Evolutionary conservation across 352 stramenopile species (phyloP), one percentile per base, ranked within the genome.

Genomic region (Pythium phragmitis): DNA sequence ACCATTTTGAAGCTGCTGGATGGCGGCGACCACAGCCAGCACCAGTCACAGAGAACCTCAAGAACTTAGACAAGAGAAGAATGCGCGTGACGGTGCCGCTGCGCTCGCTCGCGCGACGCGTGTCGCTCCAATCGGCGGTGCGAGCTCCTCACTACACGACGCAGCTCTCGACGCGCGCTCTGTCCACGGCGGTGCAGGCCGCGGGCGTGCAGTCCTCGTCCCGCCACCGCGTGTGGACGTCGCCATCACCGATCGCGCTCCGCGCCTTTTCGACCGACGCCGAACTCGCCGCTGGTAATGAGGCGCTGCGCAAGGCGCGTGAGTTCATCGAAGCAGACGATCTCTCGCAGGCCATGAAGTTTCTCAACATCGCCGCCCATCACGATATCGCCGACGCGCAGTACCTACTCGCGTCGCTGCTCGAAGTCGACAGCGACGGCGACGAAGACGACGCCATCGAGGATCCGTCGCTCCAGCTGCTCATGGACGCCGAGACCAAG

Each of bases 371-470:
- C 46, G 85, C 82, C 34, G 85, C 85, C 16, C 70, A 84, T 60
- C 68, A 77, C n/a, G 78, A 89, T 34, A 75, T 89, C 36, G 69
- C 67, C 0, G 82, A 93, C n/a, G 85, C 82, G 26, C 85, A 93
- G 66, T 93, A 91, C 61, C 48, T 91, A 30, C 74, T 93, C 30
- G 85, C 79, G 26, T 82, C 76, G 17, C 67, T 91, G 57, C 73
- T 91, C 26, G 76, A 88, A 2, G 72, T 75, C 3, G 59, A 80
- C 9, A 69, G 72, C 11, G 66, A 76, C 26, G 47, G 60, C 4
- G 57, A 70, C 11, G 52, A 56, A 52, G 49, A 43, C 37, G 60
- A 64, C 36, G 57, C 28, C 11, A 42, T 30, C 26, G 26, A 30
- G 26, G 14, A 42, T 23, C 53, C 9, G 72, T 85, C n/a, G 65